Base-by-base conservation (phyloP, 495 filamentous ascomycete genomes). In the Sabuloglossum arenarium region DNA sequence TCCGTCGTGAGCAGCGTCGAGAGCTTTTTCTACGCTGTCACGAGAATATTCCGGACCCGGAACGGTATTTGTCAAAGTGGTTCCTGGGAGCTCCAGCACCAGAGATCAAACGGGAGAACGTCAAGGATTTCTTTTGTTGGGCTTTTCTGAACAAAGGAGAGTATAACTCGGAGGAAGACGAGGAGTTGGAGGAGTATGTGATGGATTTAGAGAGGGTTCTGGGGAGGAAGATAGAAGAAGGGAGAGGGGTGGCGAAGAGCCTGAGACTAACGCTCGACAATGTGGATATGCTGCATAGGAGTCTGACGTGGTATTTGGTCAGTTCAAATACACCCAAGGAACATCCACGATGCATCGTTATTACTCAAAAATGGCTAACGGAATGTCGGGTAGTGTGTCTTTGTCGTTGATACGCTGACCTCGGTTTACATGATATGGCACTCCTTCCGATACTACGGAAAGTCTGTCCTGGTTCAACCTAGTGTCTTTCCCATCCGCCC, bases 111-210 rank as follows among this genome's bases (percentile, higher is more conserved):
- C 66, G 73, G 25, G 82, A 83, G 37, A 84, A 85, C 60, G 64
- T 85, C 51, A 76, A 75, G 57, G 78, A 81, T 45, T 84, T 82
- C 59, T 62, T 79, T 45, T 63, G 73, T 28, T 84, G 80, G 81
- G 79, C 76, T 3, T 79, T 84, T 62, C 74, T 68, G 51, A 67
- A 66, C 28, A 64, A 62, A 30, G 66, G 64, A 3, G 60, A 66
- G 1, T 58, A 56, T 6, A 65, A 63, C 14, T 55, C 62, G 0
- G 66, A 66, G 14, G 70, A 78, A 28, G 68, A 77, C 8, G 67
- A 70, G 27, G 82, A 86, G 62, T 59, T 85, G 49, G 73, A 82
- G 25, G 70, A 69, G 34, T 80, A 81, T 59, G 54, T 80, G 42
- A 61, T 50, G 19, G 64, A 60, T 5, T 64, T 75, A 14, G 80